Evolutionary conservation across 306 rosid species (phyloP), one percentile per base, ranked within the genome.

Genomic region (Citrullus amarus): DNA sequence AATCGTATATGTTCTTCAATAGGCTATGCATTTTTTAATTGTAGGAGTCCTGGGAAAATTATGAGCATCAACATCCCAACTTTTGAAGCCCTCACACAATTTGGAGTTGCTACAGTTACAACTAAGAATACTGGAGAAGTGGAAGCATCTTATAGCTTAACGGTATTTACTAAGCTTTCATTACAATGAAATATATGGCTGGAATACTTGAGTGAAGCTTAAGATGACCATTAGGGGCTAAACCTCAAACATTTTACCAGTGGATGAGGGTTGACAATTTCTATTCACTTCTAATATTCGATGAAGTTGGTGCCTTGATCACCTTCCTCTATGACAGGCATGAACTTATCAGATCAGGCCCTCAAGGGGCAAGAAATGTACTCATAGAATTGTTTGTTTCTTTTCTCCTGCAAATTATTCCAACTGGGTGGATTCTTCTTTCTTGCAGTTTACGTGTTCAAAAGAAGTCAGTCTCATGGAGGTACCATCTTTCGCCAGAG

Each of bases 131-230:
- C 87, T 60, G 97, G 97, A 84, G 97, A 90, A 85, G 83, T 94
- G 80, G 98, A 92, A 90, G 98, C 97, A 76, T 94, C 98, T 44
- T 94, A 94, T 87, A 83, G 97, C 80, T 89, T 94, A 81, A 94
- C 98, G 96, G 97, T 91, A 91, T 59, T 82, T 58, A 63, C 18
- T 10, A 43, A 66, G 7, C 18, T 44, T 69, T 69, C 12, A 43
- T 12, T 69, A 69, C 38, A 10, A 5, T 43, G 5, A n/a, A 22
- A 46, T 22, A 39, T 39, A 67, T 67, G 30, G 53, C 30, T 39
- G 53, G 53, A 18, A 66, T 34, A 66, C 30, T 66, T 17, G 69
- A 62, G 41, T 14, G 69, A 13, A 63, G 65, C 36, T 59, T 43
- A 43, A 43, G 48, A 43, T 43, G 48, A 9, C 48, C 48, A 43